Percentiles rank a stretch among this genome's conserved stretches.
These are phyloP conservation scores for Salicornia ramosissima DNA, from an alignment of 148 eudicot species.

Conservation along the genomic window DNA sequence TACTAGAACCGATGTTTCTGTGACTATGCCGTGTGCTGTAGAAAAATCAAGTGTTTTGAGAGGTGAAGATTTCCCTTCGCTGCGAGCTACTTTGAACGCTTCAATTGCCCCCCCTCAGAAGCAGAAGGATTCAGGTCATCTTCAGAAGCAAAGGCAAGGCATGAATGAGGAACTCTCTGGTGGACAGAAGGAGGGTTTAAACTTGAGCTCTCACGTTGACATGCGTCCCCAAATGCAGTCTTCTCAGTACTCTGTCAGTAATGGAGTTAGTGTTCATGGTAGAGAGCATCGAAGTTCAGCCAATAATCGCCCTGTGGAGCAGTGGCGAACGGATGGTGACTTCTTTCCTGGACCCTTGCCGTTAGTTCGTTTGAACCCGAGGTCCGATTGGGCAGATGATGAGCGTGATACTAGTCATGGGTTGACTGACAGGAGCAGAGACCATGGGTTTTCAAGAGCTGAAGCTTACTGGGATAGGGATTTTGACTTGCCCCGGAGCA, in stretches of 20 bases:
- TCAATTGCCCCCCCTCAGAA: conserved; percentile 53
- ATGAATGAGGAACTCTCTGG: conserved; percentile 35
- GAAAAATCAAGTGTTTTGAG: conserved; percentile 61
- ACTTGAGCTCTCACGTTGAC: conserved; percentile 34
- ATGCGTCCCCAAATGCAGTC: conserved; percentile 45
- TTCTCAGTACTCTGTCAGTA: conserved; percentile 25
- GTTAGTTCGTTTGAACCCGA: conserved; percentile 67
- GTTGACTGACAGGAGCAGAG: conserved; percentile 52
- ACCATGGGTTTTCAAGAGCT: conserved; percentile 45
- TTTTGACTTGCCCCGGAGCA: conserved; percentile 68
- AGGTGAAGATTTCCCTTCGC: conserved; percentile 94
- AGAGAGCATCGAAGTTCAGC: conserved; percentile 33
- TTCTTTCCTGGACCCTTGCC: conserved; percentile 65
- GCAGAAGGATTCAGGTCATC: conserved; percentile 52
- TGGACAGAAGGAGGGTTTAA: conserved; percentile 41
- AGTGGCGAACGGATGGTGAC: conserved; percentile 47
- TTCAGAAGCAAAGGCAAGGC: conserved; percentile 52
- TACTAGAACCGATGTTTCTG: conserved; percentile 38
- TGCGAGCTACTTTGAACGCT: conserved; percentile 65
- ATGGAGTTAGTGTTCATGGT: conserved; percentile 28
- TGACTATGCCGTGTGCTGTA: conserved; percentile 11
- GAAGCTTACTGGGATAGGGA: conserved; percentile 82
- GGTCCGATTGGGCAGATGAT: conserved; percentile 98
- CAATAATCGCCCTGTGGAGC: conserved; percentile 32
- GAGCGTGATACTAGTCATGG: conserved; percentile 95